Evolutionary conservation across 345 rosid species (phyloP), one percentile per base, ranked within the genome.

Genomic region (Bruguiera sexangula): DNA sequence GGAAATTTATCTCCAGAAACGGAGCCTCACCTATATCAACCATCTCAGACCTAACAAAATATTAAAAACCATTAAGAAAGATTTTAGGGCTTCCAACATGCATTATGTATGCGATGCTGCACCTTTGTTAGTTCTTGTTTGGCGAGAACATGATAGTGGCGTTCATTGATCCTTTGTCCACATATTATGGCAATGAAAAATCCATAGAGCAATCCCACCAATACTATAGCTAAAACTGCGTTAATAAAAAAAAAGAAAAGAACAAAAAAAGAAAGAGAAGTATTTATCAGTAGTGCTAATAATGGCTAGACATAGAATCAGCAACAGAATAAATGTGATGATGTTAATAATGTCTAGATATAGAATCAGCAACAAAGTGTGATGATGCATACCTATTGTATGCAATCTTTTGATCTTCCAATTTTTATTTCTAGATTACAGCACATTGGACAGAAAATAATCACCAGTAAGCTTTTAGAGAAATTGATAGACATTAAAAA

Each of bases 101-200:
- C 51, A 34, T 67, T 13, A 34, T 34, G 36, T n/a, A 57, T 62
- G 29, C 69, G 61, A 60, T 39, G 56, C 1, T 71, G 63, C 34
- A 96, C 99, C 98, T 89, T 92, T 51, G 99, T 96, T 65, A 96
- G 86, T 83, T 92, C 99, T 86, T 96, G 98, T 75, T 92, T 96
- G 69, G 97, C 99, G 54, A 96, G 98, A 75, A 96, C 86, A 56
- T 96, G 99, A 74, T 96, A 92, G 69, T 96, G 99, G 29, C 99
- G 89, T 77, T 96, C 99, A 70, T 80, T 93, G 68, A 96, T 96
- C 89, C 87, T 85, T 79, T 96, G 99, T 65, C 99, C 99, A 76
- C 99, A 96, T 80, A 96, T 96, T 70, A 96, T 96, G 67, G 98
- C 98, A 34, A 96, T 96, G 84, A 96, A 92, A 82, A 92, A 92